A percentile compares a stretch with the other conserved stretches of the same genome.
Conservation (phyloP, 2,329 filamentous ascomycete genomes). For the Ceratocystis huliohia region DNA sequence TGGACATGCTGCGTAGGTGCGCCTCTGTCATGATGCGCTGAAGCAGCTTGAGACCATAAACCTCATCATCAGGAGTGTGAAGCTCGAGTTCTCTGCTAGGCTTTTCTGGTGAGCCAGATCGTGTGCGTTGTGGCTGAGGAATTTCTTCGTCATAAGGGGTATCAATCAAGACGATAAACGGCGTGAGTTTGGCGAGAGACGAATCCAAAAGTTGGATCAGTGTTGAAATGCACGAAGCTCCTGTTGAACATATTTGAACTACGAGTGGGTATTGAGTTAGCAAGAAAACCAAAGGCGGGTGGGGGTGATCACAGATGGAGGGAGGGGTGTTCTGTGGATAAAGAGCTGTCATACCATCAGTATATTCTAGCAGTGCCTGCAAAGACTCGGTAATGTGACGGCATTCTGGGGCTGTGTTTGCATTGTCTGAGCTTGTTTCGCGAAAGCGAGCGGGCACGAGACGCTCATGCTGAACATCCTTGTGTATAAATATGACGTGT, state of each 20-base stretch:
- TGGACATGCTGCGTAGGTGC: slow-evolving; percentile 43
- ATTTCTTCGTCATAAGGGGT: slow-evolving; percentile 40
- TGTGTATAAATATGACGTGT: slow-evolving; percentile 50
- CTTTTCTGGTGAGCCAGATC: slow-evolving; percentile 36
- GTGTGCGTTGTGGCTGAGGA: slow-evolving; percentile 27
- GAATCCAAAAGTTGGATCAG: slow-evolving; percentile 40
- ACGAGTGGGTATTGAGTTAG: slow-evolving; percentile 23
- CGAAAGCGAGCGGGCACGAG: slow-evolving; percentile 28
- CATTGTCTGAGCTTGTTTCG: slow-evolving; percentile 23
- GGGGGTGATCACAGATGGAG: background rate
- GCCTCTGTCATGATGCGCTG: slow-evolving; percentile 47
- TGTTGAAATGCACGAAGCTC: slow-evolving; percentile 40
- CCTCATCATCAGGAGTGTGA: slow-evolving; percentile 35
- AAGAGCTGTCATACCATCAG: slow-evolving; percentile 35
- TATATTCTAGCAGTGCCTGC: slow-evolving; percentile 41
- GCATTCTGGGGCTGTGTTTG: slow-evolving; percentile 28
- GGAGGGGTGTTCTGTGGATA: slow-evolving; percentile 10
- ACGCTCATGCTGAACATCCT: slow-evolving; percentile 37
- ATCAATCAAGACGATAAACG: slow-evolving; percentile 46
- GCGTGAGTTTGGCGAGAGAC: slow-evolving; percentile 30
- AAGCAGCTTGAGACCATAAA: slow-evolving; percentile 43
- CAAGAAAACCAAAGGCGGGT: background rate
- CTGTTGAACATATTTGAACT: slow-evolving; percentile 45
- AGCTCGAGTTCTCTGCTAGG: slow-evolving; percentile 30
- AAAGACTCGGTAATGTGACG: slow-evolving; percentile 36